phyloP scores from a whole-genome alignment of 2,329 filamentous ascomycete genomes.

The Penicillium vulpinum region DNA sequence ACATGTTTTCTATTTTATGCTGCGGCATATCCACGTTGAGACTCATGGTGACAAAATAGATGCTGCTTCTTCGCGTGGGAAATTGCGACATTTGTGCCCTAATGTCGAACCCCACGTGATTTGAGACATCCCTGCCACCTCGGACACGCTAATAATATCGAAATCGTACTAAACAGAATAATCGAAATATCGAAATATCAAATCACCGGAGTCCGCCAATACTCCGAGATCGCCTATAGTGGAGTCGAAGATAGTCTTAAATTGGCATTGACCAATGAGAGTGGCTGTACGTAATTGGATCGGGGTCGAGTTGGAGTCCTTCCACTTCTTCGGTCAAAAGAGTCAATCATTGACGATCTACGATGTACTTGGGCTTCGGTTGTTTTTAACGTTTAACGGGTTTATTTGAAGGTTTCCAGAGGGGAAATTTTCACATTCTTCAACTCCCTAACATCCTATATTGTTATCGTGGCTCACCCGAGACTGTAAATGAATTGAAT shows the following conservation, averaged over 20 bases:
- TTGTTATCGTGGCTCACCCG: background rate
- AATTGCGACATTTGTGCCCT: background rate
- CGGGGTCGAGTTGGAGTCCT: slow-evolving; percentile 6
- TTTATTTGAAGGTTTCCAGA: background rate
- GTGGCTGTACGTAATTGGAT: slow-evolving; percentile 9
- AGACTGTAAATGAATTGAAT: background rate
- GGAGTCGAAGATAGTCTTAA: background rate
- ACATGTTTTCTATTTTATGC: background rate
- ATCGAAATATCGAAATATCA: too few relatives aligned
- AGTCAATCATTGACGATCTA: slow-evolving; percentile 6
- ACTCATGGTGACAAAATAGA: background rate
- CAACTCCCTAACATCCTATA: slow-evolving; percentile 15
- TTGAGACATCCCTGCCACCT: too few relatives aligned
- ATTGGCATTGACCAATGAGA: slow-evolving; percentile 6
- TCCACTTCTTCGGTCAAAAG: background rate
- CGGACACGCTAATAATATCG: too few relatives aligned
- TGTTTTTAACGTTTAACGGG: background rate
- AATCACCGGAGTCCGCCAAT: background rate
- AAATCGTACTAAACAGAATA: too few relatives aligned
- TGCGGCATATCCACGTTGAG: too few relatives aligned
- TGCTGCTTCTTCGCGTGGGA: too few relatives aligned
- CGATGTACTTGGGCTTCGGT: background rate
- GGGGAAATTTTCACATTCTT: background rate
- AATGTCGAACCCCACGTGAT: too few relatives aligned
- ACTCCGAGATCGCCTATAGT: background rate